phyloP scores from a whole-genome alignment of 1,284 basidiomycete genomes.

The Tremellales sp. region DNA sequence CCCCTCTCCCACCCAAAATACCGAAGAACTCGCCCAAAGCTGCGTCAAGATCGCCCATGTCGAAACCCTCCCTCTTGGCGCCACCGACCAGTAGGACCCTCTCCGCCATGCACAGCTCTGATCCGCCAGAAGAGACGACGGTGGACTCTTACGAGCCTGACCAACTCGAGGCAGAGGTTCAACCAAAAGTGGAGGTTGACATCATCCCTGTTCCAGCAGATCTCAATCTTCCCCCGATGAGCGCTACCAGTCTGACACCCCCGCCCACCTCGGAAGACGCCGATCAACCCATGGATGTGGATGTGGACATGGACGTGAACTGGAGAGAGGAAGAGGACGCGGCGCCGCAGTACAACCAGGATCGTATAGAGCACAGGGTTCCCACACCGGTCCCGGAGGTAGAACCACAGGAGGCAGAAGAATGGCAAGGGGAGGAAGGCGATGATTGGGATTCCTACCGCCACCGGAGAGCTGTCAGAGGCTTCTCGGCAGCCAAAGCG shows the following conservation, averaged over 20 bases:
- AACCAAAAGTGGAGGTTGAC: constrained; percentile 6
- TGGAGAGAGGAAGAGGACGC: constrained; percentile 14
- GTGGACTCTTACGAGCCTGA: neutral
- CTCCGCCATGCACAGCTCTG: constrained; percentile 5
- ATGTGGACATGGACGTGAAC: constrained; percentile 6
- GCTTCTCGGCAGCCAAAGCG: constrained; percentile 19
- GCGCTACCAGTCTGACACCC: constrained; percentile 32
- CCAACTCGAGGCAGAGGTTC: constrained; percentile 1
- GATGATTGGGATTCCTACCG: constrained; percentile 36
- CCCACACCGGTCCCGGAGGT: constrained; percentile 4
- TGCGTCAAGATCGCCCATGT: constrained; percentile 29
- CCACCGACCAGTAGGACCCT: constrained; percentile 4
- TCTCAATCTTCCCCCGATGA: constrained; percentile 19
- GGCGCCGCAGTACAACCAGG: constrained; percentile 33
- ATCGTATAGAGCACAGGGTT: constrained; percentile 24
- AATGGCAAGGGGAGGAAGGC: constrained; percentile 9
- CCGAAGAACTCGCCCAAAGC: constrained; percentile 35
- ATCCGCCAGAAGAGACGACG: constrained; percentile 2
- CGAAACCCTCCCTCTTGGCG: constrained; percentile 12
- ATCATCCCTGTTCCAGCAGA: too few species aligned
- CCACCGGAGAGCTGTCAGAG: constrained; percentile 24
- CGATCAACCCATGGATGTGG: constrained; percentile 6
- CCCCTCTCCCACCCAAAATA: constrained; percentile 45
- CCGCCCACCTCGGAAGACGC: constrained; percentile 33
- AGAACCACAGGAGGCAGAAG: constrained; percentile 6